Base-by-base conservation (phyloP, 306 rosid genomes). In the Mimosa bimucronata region DNA sequence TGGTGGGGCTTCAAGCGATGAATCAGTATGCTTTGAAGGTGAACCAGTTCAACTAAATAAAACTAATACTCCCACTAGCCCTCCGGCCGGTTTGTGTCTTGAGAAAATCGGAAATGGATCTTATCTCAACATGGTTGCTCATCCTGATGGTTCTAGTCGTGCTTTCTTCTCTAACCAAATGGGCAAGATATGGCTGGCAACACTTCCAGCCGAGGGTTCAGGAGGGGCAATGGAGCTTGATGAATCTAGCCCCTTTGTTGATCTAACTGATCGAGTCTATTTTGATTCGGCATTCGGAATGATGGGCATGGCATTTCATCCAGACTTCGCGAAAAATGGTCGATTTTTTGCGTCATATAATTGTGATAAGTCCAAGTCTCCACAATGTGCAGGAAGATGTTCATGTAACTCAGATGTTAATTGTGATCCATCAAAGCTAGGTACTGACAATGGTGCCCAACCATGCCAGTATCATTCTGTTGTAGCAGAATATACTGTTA, bases 221-320 rank as follows among this genome's bases (percentile, higher is more conserved):
- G 97, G 93, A 82, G 88, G 88, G 52, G 14, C 44, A 34, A 34
- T 93, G 87, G 84, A 48, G 64, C 70, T 96, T 74, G 93, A 90
- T 79, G 93, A 88, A 68, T 87, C 97, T 23, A 85, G 86, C 78
- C 94, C 99, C 9, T 96, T 96, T 85, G 84, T 93, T 68, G 99
- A 96, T 87, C 86, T 93, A 67, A 96, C 97, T 13, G 99, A 96
- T 75, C 88, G 78, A 68, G 94, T 96, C 79, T 78, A 90, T 81
- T 87, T 89, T 15, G 97, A 93, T 66, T 87, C 93, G 72, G 52
- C 9, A 53, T 91, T 91, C 82, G 99, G 99, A 61, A 85, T 93
- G 97, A 89, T 96, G 98, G 97, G 99, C 16, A 88, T 96, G 86
- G 93, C 98, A 41, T 96, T 96, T 87, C 99, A 96, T 85, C 99